Evolutionary conservation across 1,284 basidiomycete species (phyloP).

Genomic region (Pyrrhoderma noxium): DNA sequence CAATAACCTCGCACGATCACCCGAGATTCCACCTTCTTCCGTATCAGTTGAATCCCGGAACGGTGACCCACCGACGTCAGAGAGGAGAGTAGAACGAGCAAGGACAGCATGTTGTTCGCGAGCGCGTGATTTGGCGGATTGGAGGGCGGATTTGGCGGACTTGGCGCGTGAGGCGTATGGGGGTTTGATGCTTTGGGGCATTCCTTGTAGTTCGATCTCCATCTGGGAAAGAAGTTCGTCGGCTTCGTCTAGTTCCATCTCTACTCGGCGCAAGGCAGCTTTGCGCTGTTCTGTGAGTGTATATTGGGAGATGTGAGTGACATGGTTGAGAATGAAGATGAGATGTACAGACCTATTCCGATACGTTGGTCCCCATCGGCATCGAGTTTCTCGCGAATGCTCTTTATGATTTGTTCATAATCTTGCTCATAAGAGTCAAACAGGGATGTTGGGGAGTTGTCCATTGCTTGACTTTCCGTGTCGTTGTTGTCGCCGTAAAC

Average conservation of each 20-base stretch:
- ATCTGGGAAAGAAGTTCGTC: conserved; percentile 99
- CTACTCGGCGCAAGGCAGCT: conserved; percentile 74
- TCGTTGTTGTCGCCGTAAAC: background rate
- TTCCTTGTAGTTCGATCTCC: conserved; percentile 98
- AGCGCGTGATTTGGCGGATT: conserved; percentile 72
- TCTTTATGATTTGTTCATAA: conserved; percentile 65
- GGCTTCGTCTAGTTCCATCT: conserved; percentile 96
- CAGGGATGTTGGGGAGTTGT: conserved; percentile 68
- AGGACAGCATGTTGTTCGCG: conserved; percentile 54
- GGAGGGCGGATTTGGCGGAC: conserved; percentile 64
- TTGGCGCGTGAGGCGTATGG: conserved; percentile 71
- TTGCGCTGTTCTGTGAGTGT: conserved; percentile 70
- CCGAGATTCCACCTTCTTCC: conserved; percentile 34
- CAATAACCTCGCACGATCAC: conserved; percentile 73
- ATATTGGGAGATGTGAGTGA: background rate
- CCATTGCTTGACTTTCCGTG: conserved; percentile 41
- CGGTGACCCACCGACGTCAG: conserved; percentile 35
- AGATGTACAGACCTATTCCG: conserved; percentile 38
- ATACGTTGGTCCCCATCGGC: conserved; percentile 47
- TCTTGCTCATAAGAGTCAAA: conserved; percentile 81
- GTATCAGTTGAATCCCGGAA: conserved; percentile 75
- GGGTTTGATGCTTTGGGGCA: conserved; percentile 76
- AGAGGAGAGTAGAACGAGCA: conserved; percentile 54
- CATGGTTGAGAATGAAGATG: background rate
- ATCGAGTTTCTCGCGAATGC: conserved; percentile 63